Evolutionary conservation across 1,284 basidiomycete genomes (phyloP), one percentile per base, ranked within the genome.

Genomic region (Cutaneotrichosporon curvatum): DNA sequence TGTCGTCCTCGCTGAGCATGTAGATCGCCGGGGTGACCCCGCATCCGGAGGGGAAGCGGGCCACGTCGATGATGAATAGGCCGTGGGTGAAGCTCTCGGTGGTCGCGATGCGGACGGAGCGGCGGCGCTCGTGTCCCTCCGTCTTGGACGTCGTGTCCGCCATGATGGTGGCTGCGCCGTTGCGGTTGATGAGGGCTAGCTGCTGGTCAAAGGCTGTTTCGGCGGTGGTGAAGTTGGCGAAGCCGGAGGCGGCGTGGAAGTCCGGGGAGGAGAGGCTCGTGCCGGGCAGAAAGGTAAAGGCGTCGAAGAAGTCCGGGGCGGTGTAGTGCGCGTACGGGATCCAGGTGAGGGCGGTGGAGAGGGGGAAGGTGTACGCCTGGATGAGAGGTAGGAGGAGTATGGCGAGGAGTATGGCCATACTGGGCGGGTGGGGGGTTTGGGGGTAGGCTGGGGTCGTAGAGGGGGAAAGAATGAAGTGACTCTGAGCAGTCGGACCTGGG

Each of bases 21-120:
- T n/a, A n/a, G n/a, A n/a, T 86, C 20, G 87, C 86, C 42, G 86
- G 87, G 87, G 87, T 90, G 35, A 82, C 78, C 37, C 79, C 79
- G 66, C 85, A 87, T 0, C 87, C 87, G 58, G 79, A 78, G 2
- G 87, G 85, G 81, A 87, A 86, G 15, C 78, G 69, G 43, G 69
- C 73, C 52, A 88, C 77, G 63, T 90, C 86, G n/a, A 84, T 76
- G 50, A 91, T 79, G 68, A 89, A 83, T 20, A 91, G 74, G 2
- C 86, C 86, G 18, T 76, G 73, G 25, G 73, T 78, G 66, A 81
- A 89, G 9, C 73, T 72, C 56, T 82, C 79, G 60, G 81, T 80
- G 34, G 81, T 78, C 28, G 74, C 76, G 58, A 91, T 83, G 45
- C 87, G 82, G 18, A 91, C 78, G 0, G 61, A 64, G 40, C 67